Conservation (phyloP, 352 stramenopile species). For the Achlya hypogyna region DNA sequence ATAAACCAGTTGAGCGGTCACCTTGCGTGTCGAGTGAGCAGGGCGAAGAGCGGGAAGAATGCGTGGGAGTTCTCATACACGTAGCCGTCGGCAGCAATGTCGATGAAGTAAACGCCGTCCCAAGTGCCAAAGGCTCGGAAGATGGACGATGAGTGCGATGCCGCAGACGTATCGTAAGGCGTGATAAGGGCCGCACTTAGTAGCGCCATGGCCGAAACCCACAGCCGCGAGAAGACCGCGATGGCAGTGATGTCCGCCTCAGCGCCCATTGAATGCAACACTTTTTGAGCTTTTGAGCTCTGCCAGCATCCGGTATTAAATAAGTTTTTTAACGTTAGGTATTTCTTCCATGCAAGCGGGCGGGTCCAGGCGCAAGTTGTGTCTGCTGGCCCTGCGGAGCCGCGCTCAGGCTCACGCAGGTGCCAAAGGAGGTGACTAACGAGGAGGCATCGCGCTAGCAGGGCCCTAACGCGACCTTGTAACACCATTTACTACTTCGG, state of each 20-base stretch:
- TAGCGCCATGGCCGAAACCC: conserved; percentile 37
- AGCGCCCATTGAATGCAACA: conserved; percentile 1
- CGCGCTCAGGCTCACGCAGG: too few species aligned
- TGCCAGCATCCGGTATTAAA: neutral
- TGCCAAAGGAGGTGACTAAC: too few species aligned
- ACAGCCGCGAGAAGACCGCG: conserved; percentile 36
- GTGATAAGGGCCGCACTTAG: conserved; percentile 37
- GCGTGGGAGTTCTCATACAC: conserved; percentile 77
- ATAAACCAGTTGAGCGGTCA: neutral
- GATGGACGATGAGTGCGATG: conserved; percentile 17
- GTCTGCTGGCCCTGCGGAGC: too few species aligned
- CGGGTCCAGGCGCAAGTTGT: too few species aligned
- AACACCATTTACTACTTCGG: too few species aligned
- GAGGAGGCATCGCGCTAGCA: too few species aligned
- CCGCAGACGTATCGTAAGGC: conserved; percentile 61
- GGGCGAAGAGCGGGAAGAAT: conserved; percentile 74
- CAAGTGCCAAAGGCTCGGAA: conserved; percentile 59
- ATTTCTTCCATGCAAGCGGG: too few species aligned
- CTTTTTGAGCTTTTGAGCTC: neutral
- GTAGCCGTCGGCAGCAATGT: conserved; percentile 71
- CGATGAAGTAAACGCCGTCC: conserved; percentile 76
- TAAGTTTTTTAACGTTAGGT: too few species aligned
- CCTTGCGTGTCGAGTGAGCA: conserved; percentile 32
- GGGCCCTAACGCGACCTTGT: too few species aligned
- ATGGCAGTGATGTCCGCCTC: conserved; percentile 36